phyloP scores from a whole-genome alignment of 495 filamentous ascomycete species.

The Talaromyces thailandensis region DNA sequence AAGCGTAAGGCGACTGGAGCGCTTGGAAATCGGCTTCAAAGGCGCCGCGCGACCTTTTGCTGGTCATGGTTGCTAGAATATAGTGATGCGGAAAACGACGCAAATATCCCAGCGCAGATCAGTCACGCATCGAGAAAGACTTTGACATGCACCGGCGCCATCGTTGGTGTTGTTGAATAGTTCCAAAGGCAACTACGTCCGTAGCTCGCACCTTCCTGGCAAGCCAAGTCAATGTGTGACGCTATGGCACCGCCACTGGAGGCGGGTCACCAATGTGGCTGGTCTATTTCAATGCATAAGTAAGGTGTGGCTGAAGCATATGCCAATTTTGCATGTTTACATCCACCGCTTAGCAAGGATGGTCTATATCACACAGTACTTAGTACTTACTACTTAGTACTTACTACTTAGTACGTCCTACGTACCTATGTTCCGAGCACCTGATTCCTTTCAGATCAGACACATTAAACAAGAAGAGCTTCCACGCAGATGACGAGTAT shows the following conservation, averaged over 20 bases:
- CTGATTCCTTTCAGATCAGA: not conserved
- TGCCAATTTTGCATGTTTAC: not conserved
- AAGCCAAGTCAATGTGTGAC: not conserved
- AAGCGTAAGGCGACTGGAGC: conserved; percentile 67
- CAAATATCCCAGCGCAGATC: not conserved
- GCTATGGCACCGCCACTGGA: not conserved
- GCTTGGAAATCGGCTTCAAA: conserved; percentile 70
- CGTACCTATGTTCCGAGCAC: no score
- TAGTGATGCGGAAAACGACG: not conserved
- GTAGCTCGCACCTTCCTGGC: not conserved
- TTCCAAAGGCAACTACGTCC: not conserved
- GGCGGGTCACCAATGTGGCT: not conserved
- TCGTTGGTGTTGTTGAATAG: not conserved
- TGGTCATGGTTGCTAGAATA: conserved; percentile 46
- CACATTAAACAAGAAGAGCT: no score
- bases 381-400: no score
- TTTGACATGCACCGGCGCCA: not conserved
- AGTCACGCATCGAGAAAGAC: conserved; percentile 1
- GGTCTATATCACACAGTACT: no score
- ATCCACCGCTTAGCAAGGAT: no score
- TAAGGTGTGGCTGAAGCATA: not conserved
- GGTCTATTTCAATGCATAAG: not conserved
- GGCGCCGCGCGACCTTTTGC: conserved; percentile 67
- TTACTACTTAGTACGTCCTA: not conserved
- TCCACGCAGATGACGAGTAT: not conserved